Conservation (phyloP, 148 eudicot species). For the Fagopyrum tataricum region DNA sequence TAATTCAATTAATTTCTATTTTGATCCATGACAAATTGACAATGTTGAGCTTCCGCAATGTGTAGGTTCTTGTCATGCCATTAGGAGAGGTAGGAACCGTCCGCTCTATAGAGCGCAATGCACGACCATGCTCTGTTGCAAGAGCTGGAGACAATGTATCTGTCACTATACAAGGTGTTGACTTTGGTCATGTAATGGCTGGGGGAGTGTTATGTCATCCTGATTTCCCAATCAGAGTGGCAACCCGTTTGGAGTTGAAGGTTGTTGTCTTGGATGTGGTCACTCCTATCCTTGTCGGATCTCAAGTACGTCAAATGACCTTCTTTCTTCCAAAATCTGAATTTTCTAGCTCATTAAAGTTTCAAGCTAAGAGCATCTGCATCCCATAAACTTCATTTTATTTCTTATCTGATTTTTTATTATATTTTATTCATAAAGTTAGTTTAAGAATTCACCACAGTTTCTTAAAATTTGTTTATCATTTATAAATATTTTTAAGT, state of each 20-base stretch:
- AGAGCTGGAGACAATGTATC: conserved; percentile 95
- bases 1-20: too few relatives aligned
- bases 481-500: too few relatives aligned
- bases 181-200: conserved; percentile 49
- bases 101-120: conserved; percentile 70
- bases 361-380: too few relatives aligned
- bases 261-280: conserved; percentile 65
- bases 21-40: background rate
- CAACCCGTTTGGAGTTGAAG: conserved; percentile 74
- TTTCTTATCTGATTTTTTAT: too few relatives aligned
- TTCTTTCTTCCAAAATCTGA: background rate
- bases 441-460: too few relatives aligned
- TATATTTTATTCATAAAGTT: too few relatives aligned
- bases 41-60: background rate
- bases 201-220: conserved; percentile 96
- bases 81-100: conserved; percentile 62
- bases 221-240: conserved; percentile 72
- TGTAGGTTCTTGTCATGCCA: conserved; percentile 89
- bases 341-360: background rate
- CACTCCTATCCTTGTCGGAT: conserved; percentile 73
- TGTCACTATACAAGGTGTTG: conserved; percentile 69
- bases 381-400: too few relatives aligned
- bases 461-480: too few relatives aligned
- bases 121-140: conserved; percentile 58
- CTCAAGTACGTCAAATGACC: conserved; percentile 40